A percentile compares a stretch with the other conserved stretches of the same genome.
These are phyloP conservation scores for Calophaca sinica DNA, from an alignment of 306 rosid species.

Conservation along the genomic window DNA sequence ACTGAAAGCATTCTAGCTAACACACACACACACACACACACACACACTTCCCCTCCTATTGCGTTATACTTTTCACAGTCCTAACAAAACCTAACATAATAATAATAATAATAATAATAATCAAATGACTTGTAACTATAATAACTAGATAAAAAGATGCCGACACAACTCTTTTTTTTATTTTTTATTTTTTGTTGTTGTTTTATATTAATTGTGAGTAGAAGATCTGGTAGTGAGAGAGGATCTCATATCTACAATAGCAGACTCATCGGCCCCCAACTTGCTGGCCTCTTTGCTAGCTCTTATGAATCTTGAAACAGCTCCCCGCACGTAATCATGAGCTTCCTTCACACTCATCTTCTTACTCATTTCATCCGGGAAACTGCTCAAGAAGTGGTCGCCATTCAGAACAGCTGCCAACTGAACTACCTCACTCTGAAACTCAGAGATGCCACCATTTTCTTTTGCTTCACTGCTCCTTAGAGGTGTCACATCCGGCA, in stretches of 20 bases:
- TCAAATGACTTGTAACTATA: constrained; percentile 18
- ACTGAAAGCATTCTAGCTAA: constrained; percentile 2
- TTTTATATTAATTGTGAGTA: constrained; percentile 54
- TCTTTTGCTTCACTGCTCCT: constrained; percentile 82
- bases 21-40: background rate
- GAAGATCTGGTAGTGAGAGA: constrained; percentile 95
- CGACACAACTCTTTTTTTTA: background rate
- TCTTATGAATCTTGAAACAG: constrained; percentile 89
- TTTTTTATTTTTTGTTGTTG: background rate
- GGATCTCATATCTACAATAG: constrained; percentile 99
- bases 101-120: background rate
- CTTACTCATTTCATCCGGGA: constrained; percentile 84
- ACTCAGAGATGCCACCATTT: constrained; percentile 66
- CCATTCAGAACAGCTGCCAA: constrained; percentile 95
- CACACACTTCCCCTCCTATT: constrained; percentile 29
- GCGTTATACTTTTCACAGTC: constrained; percentile 34
- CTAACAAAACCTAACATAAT: constrained; percentile 39
- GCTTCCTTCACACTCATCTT: constrained; percentile 90
- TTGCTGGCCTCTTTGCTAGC: constrained; percentile 96
- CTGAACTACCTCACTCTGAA: constrained; percentile 94
- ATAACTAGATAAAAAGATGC: constrained; percentile 38
- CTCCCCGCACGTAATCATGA: constrained; percentile 76
- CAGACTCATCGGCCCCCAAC: constrained; percentile 86
- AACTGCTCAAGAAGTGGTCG: constrained; percentile 90
- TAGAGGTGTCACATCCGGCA: constrained; percentile 81